Base-by-base conservation (phyloP, 768 basidiomycete species). In the Sporobolomyces roseus region DNA sequence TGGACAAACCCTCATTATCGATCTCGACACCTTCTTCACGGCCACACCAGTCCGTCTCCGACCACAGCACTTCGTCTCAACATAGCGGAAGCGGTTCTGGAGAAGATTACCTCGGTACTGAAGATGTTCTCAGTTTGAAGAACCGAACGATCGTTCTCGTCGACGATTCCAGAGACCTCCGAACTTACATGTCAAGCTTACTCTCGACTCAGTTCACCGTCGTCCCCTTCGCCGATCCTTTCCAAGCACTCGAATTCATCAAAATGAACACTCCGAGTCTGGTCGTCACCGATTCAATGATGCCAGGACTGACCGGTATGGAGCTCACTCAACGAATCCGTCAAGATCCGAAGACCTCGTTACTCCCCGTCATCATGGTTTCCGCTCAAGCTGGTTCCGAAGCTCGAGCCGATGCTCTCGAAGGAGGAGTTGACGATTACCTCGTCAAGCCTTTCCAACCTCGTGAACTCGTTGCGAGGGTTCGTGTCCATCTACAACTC, bases 371-470 rank as follows among this genome's bases (percentile, higher is more conserved):
- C 64, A 48, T 74, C 53, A 68, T 74, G 58, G 61, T 74, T 50
- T 61, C 61, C 1, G 73, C 73, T 2, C 64, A 63, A 19, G 67
- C 70, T 0, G 73, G 73, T 3, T 21, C 33, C 17, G 73, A 74
- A 16, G 67, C 70, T 1, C 54, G 65, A 4, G 70, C 61, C 4
- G 70, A 72, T 10, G 73, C 70, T 12, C 62, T 74, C 14, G 56
- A 68, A 10, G 60, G 53, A 5, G 73, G 73, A 2, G 33, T 53
- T 7, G 70, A 74, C 61, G 73, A 74, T 53, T 74, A 74, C 53
- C 50, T 74, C 45, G 54, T 55, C 43, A 71, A 71, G 43, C 73
- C 73, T 9, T 74, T 74, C 66, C 65, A 63, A 25, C 52, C 59
- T 0, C 62, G 66, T 9, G 73, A 74, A 29, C 66, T 74, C 10